A percentile compares a stretch with the other conserved stretches of the same genome.
Evolutionary conservation across 139 green algal species (phyloP).

Genomic region (Chlamydomonas applanata): DNA sequence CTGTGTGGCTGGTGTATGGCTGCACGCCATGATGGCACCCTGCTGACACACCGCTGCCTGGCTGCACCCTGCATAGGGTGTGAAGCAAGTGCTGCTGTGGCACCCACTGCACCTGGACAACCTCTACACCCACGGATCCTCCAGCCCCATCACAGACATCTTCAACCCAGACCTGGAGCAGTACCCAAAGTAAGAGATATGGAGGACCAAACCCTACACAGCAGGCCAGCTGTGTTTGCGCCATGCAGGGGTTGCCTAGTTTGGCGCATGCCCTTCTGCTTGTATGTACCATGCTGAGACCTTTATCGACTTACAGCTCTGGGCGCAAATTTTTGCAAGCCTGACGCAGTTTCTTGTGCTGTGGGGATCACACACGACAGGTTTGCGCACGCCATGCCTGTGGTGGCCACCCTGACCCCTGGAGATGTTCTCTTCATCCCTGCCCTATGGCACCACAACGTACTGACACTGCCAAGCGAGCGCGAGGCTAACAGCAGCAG

Average conservation of each 20-base stretch:
- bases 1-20: not conserved
- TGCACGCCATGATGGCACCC: too few species aligned
- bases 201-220: too few species aligned
- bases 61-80: conserved; percentile 26
- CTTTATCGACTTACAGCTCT: not conserved
- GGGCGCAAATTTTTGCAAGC: too few species aligned
- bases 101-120: conserved; percentile 33
- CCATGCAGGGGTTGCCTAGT: too few species aligned
- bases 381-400: conserved; percentile 9
- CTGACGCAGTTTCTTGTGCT: too few species aligned
- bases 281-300: not conserved
- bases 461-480: conserved; percentile 9
- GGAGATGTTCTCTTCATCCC: conserved; percentile 65
- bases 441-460: conserved; percentile 63
- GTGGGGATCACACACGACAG: not conserved
- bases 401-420: conserved; percentile 38
- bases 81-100: conserved; percentile 59
- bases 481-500: not conserved
- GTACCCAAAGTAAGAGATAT: conserved; percentile 36
- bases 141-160: conserved; percentile 43
- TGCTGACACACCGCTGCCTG: too few species aligned
- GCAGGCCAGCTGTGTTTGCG: not conserved
- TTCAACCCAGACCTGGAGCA: conserved; percentile 43
- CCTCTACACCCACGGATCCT: conserved; percentile 49
- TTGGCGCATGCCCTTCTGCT: not conserved